Base-by-base conservation (phyloP, 257 asterid genomes). In the Plantago major region DNA sequence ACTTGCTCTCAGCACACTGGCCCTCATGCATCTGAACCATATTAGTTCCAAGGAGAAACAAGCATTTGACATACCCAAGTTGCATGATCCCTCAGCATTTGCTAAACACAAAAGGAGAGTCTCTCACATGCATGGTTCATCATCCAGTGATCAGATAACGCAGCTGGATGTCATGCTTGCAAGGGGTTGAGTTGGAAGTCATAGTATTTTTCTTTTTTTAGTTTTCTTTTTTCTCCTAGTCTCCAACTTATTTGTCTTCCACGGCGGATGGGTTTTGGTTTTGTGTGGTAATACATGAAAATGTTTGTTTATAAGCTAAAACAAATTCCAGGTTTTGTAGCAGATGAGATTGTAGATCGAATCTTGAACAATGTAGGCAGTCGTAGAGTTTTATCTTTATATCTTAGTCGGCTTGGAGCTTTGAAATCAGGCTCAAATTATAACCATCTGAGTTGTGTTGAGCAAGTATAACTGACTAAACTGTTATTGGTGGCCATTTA, bases 1-100 rank as follows among this genome's bases (percentile, higher is more conserved):
- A 75, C 84, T 93, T 61, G 92, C 96, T 30, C 60, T 93, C 68
- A 87, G 97, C 81, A 85, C 88, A 90, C 64, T 89, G 60, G 94
- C 96, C 2, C 69, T 93, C 28, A 73, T 85, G 79, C 96, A 85
- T 71, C 73, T 87, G 71, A 83, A 83, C 70, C 92, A 78, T 71
- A 72, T 69, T 0, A 80, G 90, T 30, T 46, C 45, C 44, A 82
- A 76, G 69, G 86, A 76, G 48, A 85, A 79, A 42, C 62, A 73
- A 73, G 50, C 63, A 19, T 49, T 75, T 69, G 81, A 79, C 57
- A 42, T 62, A 47, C 65, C 70, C 16, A 53, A 48, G 26, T 66
- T 67, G 53, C 84, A 71, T 50, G 88, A 72, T 46, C 67, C 63
- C 17, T 67, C 70, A n/a, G 13, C 54, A 61, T 76, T 65, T 74